Conservation (phyloP, 805 yeast species). For the Kodamaea neixiangensis region DNA sequence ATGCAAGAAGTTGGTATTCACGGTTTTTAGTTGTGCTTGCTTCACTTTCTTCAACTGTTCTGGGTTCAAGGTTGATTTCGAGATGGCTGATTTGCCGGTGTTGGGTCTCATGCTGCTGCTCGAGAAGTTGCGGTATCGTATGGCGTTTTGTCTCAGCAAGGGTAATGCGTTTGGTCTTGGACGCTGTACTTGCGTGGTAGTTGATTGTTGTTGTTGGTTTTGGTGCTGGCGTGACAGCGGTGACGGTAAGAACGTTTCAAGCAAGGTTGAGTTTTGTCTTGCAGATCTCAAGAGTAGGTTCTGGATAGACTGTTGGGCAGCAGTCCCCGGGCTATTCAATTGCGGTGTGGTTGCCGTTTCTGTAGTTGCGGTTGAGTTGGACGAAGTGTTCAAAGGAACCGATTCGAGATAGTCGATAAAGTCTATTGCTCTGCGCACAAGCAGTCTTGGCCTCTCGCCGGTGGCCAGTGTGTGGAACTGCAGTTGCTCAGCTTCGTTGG, state of each 20-base stretch:
- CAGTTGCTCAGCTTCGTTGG: neutral
- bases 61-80: slow-evolving; percentile 6
- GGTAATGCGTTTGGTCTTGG: slow-evolving; percentile 21
- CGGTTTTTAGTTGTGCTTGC: neutral
- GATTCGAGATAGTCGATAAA: slow-evolving; percentile 11
- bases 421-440: slow-evolving; percentile 11
- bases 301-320: slow-evolving; percentile 14
- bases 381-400: neutral
- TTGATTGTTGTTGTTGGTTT: neutral
- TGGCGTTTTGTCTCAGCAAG: slow-evolving; percentile 36
- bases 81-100: neutral
- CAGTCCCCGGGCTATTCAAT: neutral
- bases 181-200: neutral
- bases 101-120: neutral
- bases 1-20: neutral
- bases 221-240: neutral
- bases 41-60: slow-evolving; percentile 7
- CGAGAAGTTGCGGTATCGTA: slow-evolving; percentile 17
- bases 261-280: slow-evolving; percentile 19
- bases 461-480: neutral
- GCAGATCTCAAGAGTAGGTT: slow-evolving; percentile 30
- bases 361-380: neutral
- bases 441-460: slow-evolving; percentile 2
- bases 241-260: slow-evolving; percentile 2
- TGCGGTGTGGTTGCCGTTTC: neutral